Percentiles rank a stretch among this genome's conserved stretches.
phyloP scores from a whole-genome alignment of 805 yeast genomes.

The Diddensiella santjacobensis region DNA sequence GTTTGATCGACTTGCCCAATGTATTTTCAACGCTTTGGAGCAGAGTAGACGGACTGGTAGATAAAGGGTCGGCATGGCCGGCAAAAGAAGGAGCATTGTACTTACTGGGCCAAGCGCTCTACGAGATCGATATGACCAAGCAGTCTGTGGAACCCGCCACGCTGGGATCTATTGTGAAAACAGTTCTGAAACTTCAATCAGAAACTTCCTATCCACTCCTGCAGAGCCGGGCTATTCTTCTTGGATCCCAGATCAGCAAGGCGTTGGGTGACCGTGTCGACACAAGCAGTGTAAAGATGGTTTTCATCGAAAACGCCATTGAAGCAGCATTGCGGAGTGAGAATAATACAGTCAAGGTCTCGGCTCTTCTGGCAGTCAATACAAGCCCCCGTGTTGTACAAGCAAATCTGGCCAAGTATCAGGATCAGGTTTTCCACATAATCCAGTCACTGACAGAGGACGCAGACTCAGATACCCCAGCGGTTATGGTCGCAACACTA shows the following conservation, averaged over 20 bases:
- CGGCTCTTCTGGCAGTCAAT: slow-evolving; percentile 18
- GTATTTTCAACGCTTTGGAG: slow-evolving; percentile 15
- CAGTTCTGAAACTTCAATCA: not conserved
- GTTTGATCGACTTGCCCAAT: slow-evolving; percentile 17
- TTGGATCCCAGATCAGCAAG: slow-evolving; percentile 24
- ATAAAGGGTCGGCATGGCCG: slow-evolving; percentile 2
- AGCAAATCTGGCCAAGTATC: slow-evolving; percentile 23
- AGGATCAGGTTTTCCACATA: slow-evolving; percentile 33
- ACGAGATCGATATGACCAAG: slow-evolving; percentile 5
- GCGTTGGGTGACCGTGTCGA: slow-evolving; percentile 18
- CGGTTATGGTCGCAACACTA: slow-evolving; percentile 68
- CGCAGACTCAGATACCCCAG: slow-evolving; percentile 76
- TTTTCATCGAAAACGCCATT: slow-evolving; percentile 16
- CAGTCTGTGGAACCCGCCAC: not conserved
- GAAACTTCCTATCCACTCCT: slow-evolving; percentile 2
- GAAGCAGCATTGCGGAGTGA: not conserved
- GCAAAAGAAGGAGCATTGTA: slow-evolving; percentile 9
- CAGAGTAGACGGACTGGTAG: not conserved
- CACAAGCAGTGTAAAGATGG: slow-evolving; percentile 10
- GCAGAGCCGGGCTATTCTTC: slow-evolving; percentile 21
- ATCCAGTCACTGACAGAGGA: slow-evolving; percentile 49
- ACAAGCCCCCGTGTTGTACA: slow-evolving; percentile 15
- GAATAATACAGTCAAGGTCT: slow-evolving; percentile 3
- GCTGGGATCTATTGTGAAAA: not conserved
- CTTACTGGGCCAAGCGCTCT: slow-evolving; percentile 3